Conservation (phyloP, 768 basidiomycete species). For the Collybia nuda region DNA sequence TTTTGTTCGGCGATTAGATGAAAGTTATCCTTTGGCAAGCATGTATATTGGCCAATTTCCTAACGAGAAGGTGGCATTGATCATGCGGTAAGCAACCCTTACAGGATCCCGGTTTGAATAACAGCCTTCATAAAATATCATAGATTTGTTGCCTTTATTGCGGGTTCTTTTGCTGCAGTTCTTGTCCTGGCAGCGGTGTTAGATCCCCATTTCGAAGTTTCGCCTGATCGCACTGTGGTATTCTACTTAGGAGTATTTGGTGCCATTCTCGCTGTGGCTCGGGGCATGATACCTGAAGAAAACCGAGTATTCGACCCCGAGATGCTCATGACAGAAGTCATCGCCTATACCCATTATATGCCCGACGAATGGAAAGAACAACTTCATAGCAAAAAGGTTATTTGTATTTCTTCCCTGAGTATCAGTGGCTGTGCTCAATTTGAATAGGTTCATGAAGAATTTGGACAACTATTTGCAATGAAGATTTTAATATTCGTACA, state of each 20-base stretch:
- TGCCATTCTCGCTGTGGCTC: constrained; percentile 81
- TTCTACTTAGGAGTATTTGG: constrained; percentile 93
- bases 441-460: constrained; percentile 81
- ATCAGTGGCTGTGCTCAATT: not conserved
- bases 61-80: constrained; percentile 86
- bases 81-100: constrained; percentile 70
- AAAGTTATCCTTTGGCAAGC: constrained; percentile 86
- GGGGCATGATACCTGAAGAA: constrained; percentile 96
- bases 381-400: constrained; percentile 85
- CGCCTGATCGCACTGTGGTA: constrained; percentile 86
- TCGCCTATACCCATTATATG: constrained; percentile 94
- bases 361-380: constrained; percentile 89
- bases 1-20: constrained; percentile 82
- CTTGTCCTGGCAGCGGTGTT: constrained; percentile 88
- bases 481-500: constrained; percentile 85
- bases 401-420: constrained; percentile 7
- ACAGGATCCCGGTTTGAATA: not conserved
- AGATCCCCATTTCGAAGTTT: constrained; percentile 95
- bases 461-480: constrained; percentile 91
- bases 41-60: constrained; percentile 99
- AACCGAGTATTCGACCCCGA: constrained; percentile 94
- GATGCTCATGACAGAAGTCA: constrained; percentile 86
- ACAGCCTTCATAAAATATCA: constrained; percentile 1
- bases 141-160: constrained; percentile 94
- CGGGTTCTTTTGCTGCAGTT: constrained; percentile 96